Evolutionary conservation across 768 basidiomycete species (phyloP).

Genomic region (Boletus rubropictus): DNA sequence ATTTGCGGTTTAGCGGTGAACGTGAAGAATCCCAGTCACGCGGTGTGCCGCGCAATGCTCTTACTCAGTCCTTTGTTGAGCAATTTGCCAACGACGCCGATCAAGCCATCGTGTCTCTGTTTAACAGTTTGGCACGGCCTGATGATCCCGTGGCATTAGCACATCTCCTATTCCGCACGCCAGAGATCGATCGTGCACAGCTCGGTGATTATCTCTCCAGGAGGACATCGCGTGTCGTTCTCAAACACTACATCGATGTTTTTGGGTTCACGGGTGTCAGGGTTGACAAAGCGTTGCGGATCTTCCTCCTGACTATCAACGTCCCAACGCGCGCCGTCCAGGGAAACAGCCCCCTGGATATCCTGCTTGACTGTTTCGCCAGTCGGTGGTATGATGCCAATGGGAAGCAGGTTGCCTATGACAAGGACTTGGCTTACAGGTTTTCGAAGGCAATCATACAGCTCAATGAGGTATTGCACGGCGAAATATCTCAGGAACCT

Average conservation of each 20-base stretch:
- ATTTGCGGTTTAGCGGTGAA: constrained; percentile 64
- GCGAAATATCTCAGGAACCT: constrained; percentile 56
- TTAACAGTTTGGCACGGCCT: constrained; percentile 50
- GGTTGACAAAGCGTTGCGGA: constrained; percentile 84
- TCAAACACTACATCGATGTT: constrained; percentile 80
- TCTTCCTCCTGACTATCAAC: constrained; percentile 80
- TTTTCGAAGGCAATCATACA: constrained; percentile 80
- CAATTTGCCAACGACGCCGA: constrained; percentile 80
- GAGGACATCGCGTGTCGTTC: constrained; percentile 64
- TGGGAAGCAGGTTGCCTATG: constrained; percentile 66
- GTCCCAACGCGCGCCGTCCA: constrained; percentile 42
- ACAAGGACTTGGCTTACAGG: constrained; percentile 71
- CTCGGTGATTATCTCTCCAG: constrained; percentile 82
- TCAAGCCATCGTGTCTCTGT: constrained; percentile 65
- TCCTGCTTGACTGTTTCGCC: constrained; percentile 79
- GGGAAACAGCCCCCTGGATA: constrained; percentile 36
- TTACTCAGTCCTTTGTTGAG: constrained; percentile 67
- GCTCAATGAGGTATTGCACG: constrained; percentile 84
- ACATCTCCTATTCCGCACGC: constrained; percentile 71
- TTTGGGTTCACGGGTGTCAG: constrained; percentile 82
- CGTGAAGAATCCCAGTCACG: constrained; percentile 55
- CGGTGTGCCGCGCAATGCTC: constrained; percentile 48
- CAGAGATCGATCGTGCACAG: constrained; percentile 75
- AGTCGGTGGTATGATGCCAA: constrained; percentile 91
- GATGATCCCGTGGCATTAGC: constrained; percentile 75